phyloP scores from a whole-genome alignment of 495 filamentous ascomycete genomes.

The Ascodesmis nigricans region DNA sequence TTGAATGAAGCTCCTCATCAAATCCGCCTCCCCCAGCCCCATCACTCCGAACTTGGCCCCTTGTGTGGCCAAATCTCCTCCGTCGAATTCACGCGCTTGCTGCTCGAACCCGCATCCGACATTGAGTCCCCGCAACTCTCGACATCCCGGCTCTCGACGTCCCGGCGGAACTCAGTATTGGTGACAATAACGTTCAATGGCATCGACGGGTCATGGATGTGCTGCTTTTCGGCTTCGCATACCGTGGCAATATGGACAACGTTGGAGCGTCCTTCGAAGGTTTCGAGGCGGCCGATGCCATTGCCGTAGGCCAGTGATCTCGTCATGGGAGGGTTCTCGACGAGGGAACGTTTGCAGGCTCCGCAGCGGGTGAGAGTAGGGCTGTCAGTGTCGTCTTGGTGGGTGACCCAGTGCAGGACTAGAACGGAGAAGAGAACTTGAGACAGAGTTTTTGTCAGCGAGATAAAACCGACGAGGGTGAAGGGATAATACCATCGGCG shows the following conservation, averaged over 20 bases:
- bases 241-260: slow-evolving; percentile 13
- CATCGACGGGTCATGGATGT: slow-evolving; percentile 8
- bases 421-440: slow-evolving; percentile 21
- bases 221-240: slow-evolving; percentile 7
- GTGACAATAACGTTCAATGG: slow-evolving; percentile 14
- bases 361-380: slow-evolving; percentile 6
- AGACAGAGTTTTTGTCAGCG: neutral
- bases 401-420: slow-evolving; percentile 21
- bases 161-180: slow-evolving; percentile 14
- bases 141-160: slow-evolving; percentile 13
- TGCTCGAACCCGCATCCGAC: too few species aligned
- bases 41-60: too few species aligned
- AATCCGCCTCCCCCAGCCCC: too few species aligned
- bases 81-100: too few species aligned
- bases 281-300: too few species aligned
- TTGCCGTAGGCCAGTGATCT: neutral
- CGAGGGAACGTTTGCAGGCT: slow-evolving; percentile 9
- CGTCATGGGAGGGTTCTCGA: neutral
- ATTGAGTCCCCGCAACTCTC: too few species aligned
- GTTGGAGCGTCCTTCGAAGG: too few species aligned
- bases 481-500: slow-evolving; percentile 13
- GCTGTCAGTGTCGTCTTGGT: slow-evolving; percentile 13
- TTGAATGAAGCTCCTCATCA: too few species aligned
- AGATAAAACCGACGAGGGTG: neutral
- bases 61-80: too few species aligned